These are phyloP conservation scores for Suillus hirtellus DNA, from an alignment of 768 basidiomycete genomes.

Conservation along the genomic window DNA sequence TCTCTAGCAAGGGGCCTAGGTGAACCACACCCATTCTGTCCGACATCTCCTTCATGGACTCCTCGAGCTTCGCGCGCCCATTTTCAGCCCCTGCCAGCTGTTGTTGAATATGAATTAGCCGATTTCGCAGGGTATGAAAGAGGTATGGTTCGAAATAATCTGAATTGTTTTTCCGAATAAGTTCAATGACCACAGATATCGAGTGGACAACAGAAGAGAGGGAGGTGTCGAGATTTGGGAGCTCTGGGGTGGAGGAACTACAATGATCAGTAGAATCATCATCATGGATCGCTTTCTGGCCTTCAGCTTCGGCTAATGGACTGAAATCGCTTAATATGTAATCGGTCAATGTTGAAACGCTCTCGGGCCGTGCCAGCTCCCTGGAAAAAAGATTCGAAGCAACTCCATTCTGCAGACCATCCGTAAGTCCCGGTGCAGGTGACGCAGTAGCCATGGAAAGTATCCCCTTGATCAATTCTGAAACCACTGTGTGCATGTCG, in stretches of 20 bases:
- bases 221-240: slow-evolving; percentile 48
- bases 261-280: slow-evolving; percentile 18
- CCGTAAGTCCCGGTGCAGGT: slow-evolving; percentile 70
- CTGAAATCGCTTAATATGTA: slow-evolving; percentile 77
- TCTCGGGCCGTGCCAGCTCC: slow-evolving; percentile 76
- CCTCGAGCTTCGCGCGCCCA: slow-evolving; percentile 65
- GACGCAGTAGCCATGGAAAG: slow-evolving; percentile 93
- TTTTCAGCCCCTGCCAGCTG: slow-evolving; percentile 57
- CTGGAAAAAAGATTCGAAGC: slow-evolving; percentile 87
- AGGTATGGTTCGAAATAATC: slow-evolving; percentile 98
- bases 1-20: slow-evolving; percentile 76
- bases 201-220: slow-evolving; percentile 84
- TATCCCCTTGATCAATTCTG: slow-evolving; percentile 91
- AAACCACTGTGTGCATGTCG: slow-evolving; percentile 81
- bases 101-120: slow-evolving; percentile 86
- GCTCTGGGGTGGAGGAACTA: slow-evolving; percentile 18
- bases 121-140: slow-evolving; percentile 90
- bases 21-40: slow-evolving; percentile 89
- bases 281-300: slow-evolving; percentile 16
- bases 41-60: slow-evolving; percentile 77
- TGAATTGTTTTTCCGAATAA: slow-evolving; percentile 96
- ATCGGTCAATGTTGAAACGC: slow-evolving; percentile 65
- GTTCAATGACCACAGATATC: slow-evolving; percentile 86
- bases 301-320: slow-evolving; percentile 14
- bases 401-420: slow-evolving; percentile 66